These are phyloP conservation scores for Adansonia rubrostipa DNA, from an alignment of 441 rosid genomes.

Conservation along the genomic window DNA sequence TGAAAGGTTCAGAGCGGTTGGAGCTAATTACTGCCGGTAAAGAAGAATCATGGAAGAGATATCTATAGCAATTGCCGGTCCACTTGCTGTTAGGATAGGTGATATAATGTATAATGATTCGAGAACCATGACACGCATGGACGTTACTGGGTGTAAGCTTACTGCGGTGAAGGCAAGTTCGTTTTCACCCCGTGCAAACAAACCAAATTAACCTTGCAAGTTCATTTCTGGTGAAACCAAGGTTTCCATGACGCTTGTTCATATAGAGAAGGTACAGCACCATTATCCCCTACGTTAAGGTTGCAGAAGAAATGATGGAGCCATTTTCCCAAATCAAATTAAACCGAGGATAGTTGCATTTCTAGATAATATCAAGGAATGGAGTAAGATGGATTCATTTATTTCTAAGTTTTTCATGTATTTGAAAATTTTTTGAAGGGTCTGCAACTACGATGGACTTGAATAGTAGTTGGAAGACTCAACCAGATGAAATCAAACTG, in stretches of 20 bases:
- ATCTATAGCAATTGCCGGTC: constrained; percentile 43
- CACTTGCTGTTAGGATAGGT: constrained; percentile 40
- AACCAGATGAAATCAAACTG: neutral
- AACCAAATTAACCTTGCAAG: constrained; percentile 25
- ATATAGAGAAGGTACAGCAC: neutral
- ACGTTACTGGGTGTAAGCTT: too few relatives aligned
- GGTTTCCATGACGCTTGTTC: neutral
- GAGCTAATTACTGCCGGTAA: neutral
- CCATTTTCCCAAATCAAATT: constrained; percentile 17
- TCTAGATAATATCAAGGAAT: constrained; percentile 25
- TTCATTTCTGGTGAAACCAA: constrained; percentile 28
- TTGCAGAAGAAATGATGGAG: neutral
- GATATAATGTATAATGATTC: constrained; percentile 27
- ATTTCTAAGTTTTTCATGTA: too few relatives aligned
- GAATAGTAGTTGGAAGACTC: neutral
- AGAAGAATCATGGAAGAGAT: constrained; percentile 51
- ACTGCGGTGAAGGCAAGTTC: constrained; percentile 7
- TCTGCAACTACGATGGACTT: too few relatives aligned
- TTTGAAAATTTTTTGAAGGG: too few relatives aligned
- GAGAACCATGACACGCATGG: constrained; percentile 28
- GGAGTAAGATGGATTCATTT: constrained; percentile 31
- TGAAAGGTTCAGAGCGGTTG: constrained; percentile 24
- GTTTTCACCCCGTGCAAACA: constrained; percentile 29
- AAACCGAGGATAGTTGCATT: constrained; percentile 30
- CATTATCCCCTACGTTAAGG: constrained; percentile 8